Evolutionary conservation across 1,139 yeast species (phyloP).

Genomic region (Suhomyces panamericanus): DNA sequence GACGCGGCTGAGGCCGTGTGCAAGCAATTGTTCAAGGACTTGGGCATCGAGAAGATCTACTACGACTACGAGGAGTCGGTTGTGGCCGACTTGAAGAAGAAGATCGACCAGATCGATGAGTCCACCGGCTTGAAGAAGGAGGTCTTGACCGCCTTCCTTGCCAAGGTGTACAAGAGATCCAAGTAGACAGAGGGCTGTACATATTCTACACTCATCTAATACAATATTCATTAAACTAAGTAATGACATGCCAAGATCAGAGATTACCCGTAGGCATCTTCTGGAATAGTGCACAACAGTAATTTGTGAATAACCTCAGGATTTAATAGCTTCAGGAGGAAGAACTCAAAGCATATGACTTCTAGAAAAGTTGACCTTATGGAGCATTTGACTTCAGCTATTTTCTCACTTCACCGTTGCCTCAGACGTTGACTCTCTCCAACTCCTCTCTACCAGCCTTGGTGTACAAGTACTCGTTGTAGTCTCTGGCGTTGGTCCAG

Average conservation of each 20-base stretch:
- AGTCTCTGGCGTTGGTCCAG: constrained; percentile 86
- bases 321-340: too few relatives aligned
- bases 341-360: too few relatives aligned
- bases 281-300: background rate
- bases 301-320: too few relatives aligned
- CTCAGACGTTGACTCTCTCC: constrained; percentile 71
- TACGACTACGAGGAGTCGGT: constrained; percentile 77
- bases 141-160: constrained; percentile 79
- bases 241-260: constrained; percentile 4
- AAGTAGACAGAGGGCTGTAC: constrained; percentile 46
- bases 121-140: constrained; percentile 87
- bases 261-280: background rate
- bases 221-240: constrained; percentile 3
- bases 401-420: too few relatives aligned
- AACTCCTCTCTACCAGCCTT: constrained; percentile 96
- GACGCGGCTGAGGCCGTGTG: constrained; percentile 66
- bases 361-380: too few relatives aligned
- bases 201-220: constrained; percentile 1
- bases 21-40: constrained; percentile 71
- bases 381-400: too few relatives aligned
- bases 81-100: constrained; percentile 61
- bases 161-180: constrained; percentile 90
- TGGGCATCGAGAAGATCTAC: constrained; percentile 72
- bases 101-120: constrained; percentile 78
- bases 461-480: constrained; percentile 93